Percentiles rank a stretch among this genome's conserved stretches.
These are phyloP conservation scores for Psilocybe cubensis DNA, from an alignment of 768 basidiomycete genomes.

Conservation along the genomic window DNA sequence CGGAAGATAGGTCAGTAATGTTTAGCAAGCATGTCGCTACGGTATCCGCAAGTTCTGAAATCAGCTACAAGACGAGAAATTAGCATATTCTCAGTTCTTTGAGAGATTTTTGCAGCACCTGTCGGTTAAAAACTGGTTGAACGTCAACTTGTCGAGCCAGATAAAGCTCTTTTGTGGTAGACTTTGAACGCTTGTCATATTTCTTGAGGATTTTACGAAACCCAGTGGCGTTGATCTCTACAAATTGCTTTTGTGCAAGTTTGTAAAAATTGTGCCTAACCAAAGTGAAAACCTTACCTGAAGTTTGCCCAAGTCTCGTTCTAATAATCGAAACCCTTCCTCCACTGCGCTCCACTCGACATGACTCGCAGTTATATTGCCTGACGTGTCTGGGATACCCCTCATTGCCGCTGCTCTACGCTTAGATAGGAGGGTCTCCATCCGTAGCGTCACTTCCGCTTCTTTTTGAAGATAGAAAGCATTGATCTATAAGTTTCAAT, in stretches of 20 bases:
- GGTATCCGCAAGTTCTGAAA: slow-evolving; percentile 93
- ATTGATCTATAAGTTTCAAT: slow-evolving; percentile 73
- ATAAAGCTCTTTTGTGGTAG: slow-evolving; percentile 95
- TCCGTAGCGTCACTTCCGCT: slow-evolving; percentile 88
- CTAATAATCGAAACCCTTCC: slow-evolving; percentile 93
- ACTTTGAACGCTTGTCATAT: slow-evolving; percentile 96
- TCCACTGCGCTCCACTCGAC: slow-evolving; percentile 96
- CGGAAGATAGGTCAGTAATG: slow-evolving; percentile 74
- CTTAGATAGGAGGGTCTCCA: slow-evolving; percentile 93
- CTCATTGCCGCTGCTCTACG: slow-evolving; percentile 81
- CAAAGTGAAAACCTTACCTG: slow-evolving; percentile 58
- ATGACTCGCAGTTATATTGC: slow-evolving; percentile 63
- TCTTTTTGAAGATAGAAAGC: slow-evolving; percentile 97
- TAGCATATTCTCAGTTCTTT: slow-evolving; percentile 3
- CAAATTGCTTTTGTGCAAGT: slow-evolving; percentile 72
- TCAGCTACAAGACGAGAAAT: slow-evolving; percentile 60
- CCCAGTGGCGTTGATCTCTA: slow-evolving; percentile 96
- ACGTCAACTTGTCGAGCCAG: slow-evolving; percentile 96
- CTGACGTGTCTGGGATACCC: slow-evolving; percentile 68
- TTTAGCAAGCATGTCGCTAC: slow-evolving; percentile 84
- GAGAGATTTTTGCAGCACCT: slow-evolving; percentile 49
- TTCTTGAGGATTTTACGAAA: slow-evolving; percentile 98
- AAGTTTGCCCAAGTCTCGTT: slow-evolving; percentile 92
- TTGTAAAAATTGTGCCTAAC: neutral
- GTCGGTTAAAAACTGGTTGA: slow-evolving; percentile 97